Evolutionary conservation across 116 monocot genomes (phyloP).

Genomic region (Phalaenopsis hybrid): DNA sequence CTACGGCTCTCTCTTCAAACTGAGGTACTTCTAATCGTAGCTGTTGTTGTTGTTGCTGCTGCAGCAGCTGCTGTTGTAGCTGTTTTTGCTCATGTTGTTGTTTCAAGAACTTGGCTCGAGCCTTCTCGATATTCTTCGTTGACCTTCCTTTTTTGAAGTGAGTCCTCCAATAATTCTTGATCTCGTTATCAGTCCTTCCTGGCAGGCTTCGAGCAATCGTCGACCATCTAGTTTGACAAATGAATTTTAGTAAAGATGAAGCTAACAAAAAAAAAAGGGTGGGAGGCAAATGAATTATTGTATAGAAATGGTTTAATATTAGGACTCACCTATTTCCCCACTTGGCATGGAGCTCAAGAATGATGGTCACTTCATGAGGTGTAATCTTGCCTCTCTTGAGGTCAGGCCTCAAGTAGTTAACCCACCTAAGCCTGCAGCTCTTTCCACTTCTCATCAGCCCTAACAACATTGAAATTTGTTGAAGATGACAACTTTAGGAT

Average conservation of each 20-base stretch:
- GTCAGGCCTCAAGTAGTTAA: constrained; percentile 81
- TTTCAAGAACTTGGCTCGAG: constrained; percentile 21
- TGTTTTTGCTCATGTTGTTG: constrained; percentile 29
- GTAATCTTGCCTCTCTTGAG: constrained; percentile 69
- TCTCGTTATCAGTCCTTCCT: constrained; percentile 78
- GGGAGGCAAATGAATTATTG: background rate
- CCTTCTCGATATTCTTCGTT: constrained; percentile 37
- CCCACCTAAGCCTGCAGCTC: constrained; percentile 90
- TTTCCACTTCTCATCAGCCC: constrained; percentile 82
- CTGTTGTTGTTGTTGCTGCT: constrained; percentile 7
- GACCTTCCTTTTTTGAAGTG: constrained; percentile 65
- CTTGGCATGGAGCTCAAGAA: constrained; percentile 54
- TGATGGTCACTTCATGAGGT: constrained; percentile 54
- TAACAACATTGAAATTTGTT: constrained; percentile 3
- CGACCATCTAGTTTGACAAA: constrained; percentile 42
- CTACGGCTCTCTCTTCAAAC: background rate
- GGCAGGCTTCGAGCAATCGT: constrained; percentile 63
- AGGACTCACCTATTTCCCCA: constrained; percentile 61
- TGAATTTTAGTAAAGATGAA: background rate
- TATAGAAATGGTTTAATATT: background rate
- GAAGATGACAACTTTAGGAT: too few relatives aligned
- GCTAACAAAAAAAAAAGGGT: background rate
- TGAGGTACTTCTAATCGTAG: constrained; percentile 9
- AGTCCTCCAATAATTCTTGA: constrained; percentile 85
- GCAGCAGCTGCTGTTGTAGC: constrained; percentile 2